A percentile compares a stretch with the other conserved stretches of the same genome.
Evolutionary conservation across 2,329 filamentous ascomycete genomes (phyloP).

Genomic region (Botryotinia calthae): DNA sequence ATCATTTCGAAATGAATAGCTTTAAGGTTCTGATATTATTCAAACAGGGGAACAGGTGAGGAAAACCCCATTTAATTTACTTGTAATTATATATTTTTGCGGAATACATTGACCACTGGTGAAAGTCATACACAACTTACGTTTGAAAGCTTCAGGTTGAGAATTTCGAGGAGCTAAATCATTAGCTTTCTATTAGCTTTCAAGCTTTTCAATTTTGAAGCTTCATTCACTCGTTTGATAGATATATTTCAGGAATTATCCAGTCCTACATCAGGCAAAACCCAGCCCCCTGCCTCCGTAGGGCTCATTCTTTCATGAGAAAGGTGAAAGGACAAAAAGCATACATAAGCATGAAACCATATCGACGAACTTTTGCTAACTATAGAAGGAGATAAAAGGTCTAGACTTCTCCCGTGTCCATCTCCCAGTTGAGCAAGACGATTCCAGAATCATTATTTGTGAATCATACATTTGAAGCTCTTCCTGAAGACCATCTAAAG

Average conservation of each 20-base stretch:
- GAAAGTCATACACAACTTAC: neutral
- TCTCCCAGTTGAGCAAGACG: neutral
- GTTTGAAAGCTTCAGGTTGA: neutral
- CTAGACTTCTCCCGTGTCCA: neutral
- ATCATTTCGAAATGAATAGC: neutral
- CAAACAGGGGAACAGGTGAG: neutral
- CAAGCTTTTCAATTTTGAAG: neutral
- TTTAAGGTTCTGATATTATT: neutral
- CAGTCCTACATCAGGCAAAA: neutral
- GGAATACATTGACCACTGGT: neutral
- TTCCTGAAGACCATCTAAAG: neutral
- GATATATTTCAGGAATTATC: neutral
- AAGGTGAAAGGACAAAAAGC: neutral
- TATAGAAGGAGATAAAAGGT: neutral
- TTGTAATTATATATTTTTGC: neutral
- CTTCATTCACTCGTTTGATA: neutral
- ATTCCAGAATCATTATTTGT: neutral
- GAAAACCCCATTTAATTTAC: no score
- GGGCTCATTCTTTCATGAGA: neutral
- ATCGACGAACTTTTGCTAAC: neutral
- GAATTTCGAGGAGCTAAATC: neutral
- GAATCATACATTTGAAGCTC: neutral
- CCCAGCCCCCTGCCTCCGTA: neutral
- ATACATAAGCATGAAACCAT: neutral
- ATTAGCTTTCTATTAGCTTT: neutral